Evolutionary conservation across 805 yeast genomes (phyloP).

Genomic region (Ogataea chonburiensis): DNA sequence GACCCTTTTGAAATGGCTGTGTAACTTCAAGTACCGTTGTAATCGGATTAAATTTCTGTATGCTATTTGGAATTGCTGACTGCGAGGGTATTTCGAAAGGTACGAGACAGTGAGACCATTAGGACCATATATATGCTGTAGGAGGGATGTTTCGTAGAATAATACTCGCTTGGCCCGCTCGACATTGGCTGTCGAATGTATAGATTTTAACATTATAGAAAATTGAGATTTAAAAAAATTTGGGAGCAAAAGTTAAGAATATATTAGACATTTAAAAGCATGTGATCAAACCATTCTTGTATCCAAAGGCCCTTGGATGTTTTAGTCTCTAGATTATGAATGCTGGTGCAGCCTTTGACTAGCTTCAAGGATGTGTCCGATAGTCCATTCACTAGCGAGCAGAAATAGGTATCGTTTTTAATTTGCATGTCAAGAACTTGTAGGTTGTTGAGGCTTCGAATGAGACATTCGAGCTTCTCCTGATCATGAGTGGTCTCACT

Average conservation of each 20-base stretch:
- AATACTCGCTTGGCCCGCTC: background rate
- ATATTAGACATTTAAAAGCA: conserved; percentile 8
- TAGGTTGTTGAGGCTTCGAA: background rate
- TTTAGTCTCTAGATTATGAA: conserved; percentile 19
- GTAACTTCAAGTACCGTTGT: conserved; percentile 12
- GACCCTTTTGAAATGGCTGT: conserved; percentile 7
- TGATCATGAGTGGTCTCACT: background rate
- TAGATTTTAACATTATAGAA: conserved; percentile 1
- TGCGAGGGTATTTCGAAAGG: conserved; percentile 11
- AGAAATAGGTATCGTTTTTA: conserved; percentile 3
- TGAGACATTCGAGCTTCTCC: background rate
- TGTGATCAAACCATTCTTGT: conserved; percentile 27
- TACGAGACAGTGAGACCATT: conserved; percentile 19
- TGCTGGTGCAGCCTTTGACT: conserved; percentile 20
- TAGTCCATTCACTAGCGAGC: background rate
- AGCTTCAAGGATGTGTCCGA: conserved; percentile 11
- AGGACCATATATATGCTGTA: conserved; percentile 23
- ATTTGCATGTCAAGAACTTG: conserved; percentile 4
- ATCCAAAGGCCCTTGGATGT: conserved; percentile 23
- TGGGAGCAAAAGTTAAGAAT: conserved; percentile 1
- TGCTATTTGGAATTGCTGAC: conserved; percentile 11
- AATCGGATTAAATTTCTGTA: conserved; percentile 27
- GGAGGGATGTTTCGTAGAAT: conserved; percentile 14
- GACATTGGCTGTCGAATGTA: conserved; percentile 5
- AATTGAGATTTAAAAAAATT: background rate